A percentile compares a stretch with the other conserved stretches of the same genome.
These are phyloP conservation scores for Leccinum boreale DNA, from an alignment of 768 basidiomycete genomes.

Conservation along the genomic window DNA sequence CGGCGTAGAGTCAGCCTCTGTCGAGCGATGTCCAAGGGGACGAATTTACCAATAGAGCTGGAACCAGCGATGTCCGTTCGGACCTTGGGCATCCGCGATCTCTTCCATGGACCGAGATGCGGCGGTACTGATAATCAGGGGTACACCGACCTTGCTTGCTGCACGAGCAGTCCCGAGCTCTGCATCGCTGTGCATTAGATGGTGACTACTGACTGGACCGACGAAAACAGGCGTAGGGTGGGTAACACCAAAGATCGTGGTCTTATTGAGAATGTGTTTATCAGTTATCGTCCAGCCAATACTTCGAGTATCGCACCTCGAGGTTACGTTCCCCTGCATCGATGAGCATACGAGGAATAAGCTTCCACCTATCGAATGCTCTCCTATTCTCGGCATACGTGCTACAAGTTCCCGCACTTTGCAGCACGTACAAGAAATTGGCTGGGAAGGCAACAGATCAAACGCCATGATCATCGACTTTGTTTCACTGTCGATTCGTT, in stretches of 20 bases:
- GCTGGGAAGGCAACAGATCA: constrained; percentile 29
- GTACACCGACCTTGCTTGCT: constrained; percentile 44
- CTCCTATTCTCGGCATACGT: constrained; percentile 65
- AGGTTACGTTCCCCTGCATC: constrained; percentile 49
- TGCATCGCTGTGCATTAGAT: constrained; percentile 41
- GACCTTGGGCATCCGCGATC: constrained; percentile 45
- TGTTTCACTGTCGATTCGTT: background rate
- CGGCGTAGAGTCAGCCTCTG: background rate
- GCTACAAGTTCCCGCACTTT: constrained; percentile 62
- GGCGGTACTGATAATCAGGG: constrained; percentile 28
- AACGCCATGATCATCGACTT: background rate
- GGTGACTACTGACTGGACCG: constrained; percentile 57
- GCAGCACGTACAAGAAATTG: constrained; percentile 67
- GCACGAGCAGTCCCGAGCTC: constrained; percentile 46
- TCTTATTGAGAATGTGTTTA: constrained; percentile 34
- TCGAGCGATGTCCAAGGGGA: background rate
- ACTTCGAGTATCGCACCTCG: constrained; percentile 33
- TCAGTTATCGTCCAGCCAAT: background rate
- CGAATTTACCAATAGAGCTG: constrained; percentile 43
- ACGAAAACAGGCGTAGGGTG: constrained; percentile 44
- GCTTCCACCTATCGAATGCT: constrained; percentile 52
- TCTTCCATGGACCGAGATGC: constrained; percentile 49
- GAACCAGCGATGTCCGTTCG: constrained; percentile 42
- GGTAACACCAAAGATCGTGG: constrained; percentile 53
- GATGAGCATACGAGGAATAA: constrained; percentile 55